phyloP scores from a whole-genome alignment of 2,329 filamentous ascomycete genomes.

The Bipolaris cookei region DNA sequence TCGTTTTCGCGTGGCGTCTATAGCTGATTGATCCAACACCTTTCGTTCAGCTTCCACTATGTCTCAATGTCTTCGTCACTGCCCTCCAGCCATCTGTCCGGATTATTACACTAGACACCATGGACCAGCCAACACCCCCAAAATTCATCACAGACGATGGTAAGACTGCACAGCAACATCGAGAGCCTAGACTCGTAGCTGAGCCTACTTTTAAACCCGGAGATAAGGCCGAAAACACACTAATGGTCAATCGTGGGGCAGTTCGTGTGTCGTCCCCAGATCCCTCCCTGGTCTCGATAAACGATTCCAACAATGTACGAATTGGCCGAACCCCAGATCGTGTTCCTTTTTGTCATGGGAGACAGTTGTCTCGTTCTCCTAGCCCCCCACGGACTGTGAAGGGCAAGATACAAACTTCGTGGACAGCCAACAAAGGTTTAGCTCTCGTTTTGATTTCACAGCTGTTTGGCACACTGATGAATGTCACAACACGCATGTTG shows the following conservation, averaged over 20 bases:
- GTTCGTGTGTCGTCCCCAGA: constrained; percentile 44
- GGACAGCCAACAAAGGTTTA: constrained; percentile 73
- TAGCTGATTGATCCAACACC: constrained; percentile 15
- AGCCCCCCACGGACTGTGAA: constrained; percentile 28
- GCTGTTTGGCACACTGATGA: constrained; percentile 85
- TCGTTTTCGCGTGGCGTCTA: constrained; percentile 29
- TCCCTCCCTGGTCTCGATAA: constrained; percentile 44
- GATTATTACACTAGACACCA: constrained; percentile 29
- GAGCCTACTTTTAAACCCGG: constrained; percentile 34
- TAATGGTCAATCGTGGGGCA: constrained; percentile 35
- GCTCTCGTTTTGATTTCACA: constrained; percentile 76
- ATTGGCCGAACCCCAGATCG: constrained; percentile 32
- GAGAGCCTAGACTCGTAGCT: constrained; percentile 9
- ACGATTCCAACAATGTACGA: constrained; percentile 41
- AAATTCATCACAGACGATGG: constrained; percentile 29
- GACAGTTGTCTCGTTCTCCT: constrained; percentile 35
- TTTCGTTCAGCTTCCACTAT: constrained; percentile 19
- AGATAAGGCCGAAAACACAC: constrained; percentile 36
- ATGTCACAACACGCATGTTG: constrained; percentile 76
- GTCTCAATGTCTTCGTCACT: constrained; percentile 19
- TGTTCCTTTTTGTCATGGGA: constrained; percentile 21
- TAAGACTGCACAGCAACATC: constrained; percentile 21
- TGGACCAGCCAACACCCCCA: constrained; percentile 31
- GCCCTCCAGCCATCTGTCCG: constrained; percentile 5
- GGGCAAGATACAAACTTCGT: constrained; percentile 51